Evolutionary conservation across 2,329 filamentous ascomycete species (phyloP), one percentile per base, ranked within the genome.

Genomic region (Aspergillus aculeatinus): DNA sequence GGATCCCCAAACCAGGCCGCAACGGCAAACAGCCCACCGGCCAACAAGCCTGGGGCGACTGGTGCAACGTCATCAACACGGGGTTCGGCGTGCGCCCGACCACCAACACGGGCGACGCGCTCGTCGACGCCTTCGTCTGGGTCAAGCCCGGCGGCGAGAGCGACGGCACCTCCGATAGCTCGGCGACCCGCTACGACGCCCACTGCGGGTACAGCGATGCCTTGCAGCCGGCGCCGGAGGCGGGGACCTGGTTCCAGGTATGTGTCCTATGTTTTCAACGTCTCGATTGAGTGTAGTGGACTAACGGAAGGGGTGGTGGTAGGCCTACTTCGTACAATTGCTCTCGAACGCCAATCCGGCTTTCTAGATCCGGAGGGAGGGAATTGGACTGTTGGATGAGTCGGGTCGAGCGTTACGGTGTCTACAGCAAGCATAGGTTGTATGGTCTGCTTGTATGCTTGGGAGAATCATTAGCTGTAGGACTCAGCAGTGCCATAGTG

Each of bases 101-200:
- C 3, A 80, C 85, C n/a, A 78, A 84, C 69, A 89, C 87, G 9
- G 85, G 83, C 14, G 81, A 86, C 63, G 70, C 75, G 1, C 77
- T 87, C 19, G 79, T 83, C 35, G 88, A 90, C 71, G 86, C 87
- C 47, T 87, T 89, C 65, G 87, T 89, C 59, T 89, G 87, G 87
- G 78, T 89, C 66, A 90, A 89, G 81, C 87, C 87, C 4, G 87
- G 87, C 64, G 81, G 81, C 57, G 82, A 83, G 71, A 78, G 76
- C 58, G 81, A 83, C 60, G 81, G 81, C 58, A 83, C 81, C 42
- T 82, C 79, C 39, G 74, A 85, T 67, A 78, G 75, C 44, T 74
- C 67, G 35, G 79, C 85, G 10, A 64, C 74, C 21, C 81, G 82
- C 55, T 87, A 83, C 70, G 83, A 86, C 69, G 73, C 74, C 53